Evolutionary conservation across 2,329 filamentous ascomycete species (phyloP).

Genomic region (Tympanopsis confertula): DNA sequence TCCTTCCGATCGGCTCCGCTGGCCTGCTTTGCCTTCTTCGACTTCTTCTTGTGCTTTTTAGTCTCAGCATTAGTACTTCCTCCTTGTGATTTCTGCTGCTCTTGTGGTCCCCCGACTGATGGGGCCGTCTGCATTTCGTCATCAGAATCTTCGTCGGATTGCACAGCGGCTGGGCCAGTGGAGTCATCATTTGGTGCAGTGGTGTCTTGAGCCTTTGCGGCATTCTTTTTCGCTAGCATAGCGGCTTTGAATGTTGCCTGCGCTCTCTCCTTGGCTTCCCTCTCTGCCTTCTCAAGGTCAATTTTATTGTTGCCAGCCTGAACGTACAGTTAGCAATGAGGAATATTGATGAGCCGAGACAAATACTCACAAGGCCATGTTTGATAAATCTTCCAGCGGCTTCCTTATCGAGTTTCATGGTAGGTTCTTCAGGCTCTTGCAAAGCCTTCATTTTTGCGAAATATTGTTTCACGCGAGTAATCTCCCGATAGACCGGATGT

Average conservation of each 20-base stretch:
- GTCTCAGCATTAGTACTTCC: conserved; percentile 13
- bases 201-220: conserved; percentile 1
- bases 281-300: conserved; percentile 30
- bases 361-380: conserved; percentile 35
- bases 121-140: conserved; percentile 1
- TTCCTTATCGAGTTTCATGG: conserved; percentile 9
- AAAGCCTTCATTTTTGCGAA: neutral
- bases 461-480: neutral
- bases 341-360: neutral
- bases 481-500: neutral
- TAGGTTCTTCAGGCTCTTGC: conserved; percentile 2
- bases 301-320: conserved; percentile 27
- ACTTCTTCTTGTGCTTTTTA: conserved; percentile 15
- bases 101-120: conserved; percentile 3
- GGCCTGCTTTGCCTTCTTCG: conserved; percentile 12
- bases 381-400: conserved; percentile 34
- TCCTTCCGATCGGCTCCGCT: conserved; percentile 2
- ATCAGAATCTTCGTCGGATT: too few species aligned
- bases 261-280: conserved; percentile 29
- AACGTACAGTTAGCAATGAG: neutral
- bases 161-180: too few species aligned
- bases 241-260: conserved; percentile 24
- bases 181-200: too few species aligned
- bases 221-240: neutral
- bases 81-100: conserved; percentile 14